These are phyloP conservation scores for Chondrostereum purpureum DNA, from an alignment of 1,284 basidiomycete genomes.

Conservation along the genomic window DNA sequence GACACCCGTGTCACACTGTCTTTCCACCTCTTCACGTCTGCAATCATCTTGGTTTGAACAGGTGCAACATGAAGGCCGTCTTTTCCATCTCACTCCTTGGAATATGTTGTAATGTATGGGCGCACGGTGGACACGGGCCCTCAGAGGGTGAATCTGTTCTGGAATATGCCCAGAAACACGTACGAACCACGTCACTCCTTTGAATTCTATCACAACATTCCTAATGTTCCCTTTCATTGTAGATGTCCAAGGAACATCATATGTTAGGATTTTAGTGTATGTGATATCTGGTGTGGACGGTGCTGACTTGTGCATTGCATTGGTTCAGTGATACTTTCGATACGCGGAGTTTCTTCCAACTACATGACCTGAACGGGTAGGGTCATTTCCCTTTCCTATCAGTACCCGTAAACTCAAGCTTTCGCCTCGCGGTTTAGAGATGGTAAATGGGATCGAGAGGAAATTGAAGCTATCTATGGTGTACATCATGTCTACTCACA, in stretches of 20 bases:
- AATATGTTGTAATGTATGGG: slow-evolving; percentile 18
- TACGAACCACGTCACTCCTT: slow-evolving; percentile 24
- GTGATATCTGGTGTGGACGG: slow-evolving; percentile 1
- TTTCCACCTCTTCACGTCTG: slow-evolving; percentile 4
- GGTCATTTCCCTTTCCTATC: slow-evolving; percentile 17
- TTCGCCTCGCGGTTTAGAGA: slow-evolving; percentile 38
- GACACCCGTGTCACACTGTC: background rate
- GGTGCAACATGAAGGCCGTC: slow-evolving; percentile 8
- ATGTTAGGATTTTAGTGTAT: slow-evolving; percentile 47
- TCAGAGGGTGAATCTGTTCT: slow-evolving; percentile 37
- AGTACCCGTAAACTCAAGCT: background rate
- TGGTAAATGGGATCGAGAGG: slow-evolving; percentile 69
- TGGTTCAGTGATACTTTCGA: slow-evolving; percentile 69
- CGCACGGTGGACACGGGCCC: slow-evolving; percentile 37
- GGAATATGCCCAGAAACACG: slow-evolving; percentile 57
- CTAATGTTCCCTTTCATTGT: slow-evolving; percentile 14
- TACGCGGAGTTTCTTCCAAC: slow-evolving; percentile 72
- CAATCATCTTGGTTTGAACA: no score
- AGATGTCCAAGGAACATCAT: slow-evolving; percentile 85
- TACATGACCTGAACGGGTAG: slow-evolving; percentile 87
- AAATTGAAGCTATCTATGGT: slow-evolving; percentile 90
- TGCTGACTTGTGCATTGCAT: slow-evolving; percentile 6
- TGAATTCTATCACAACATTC: slow-evolving; percentile 1
- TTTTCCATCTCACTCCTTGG: slow-evolving; percentile 9
- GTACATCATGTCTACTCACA: slow-evolving; percentile 93